These are phyloP conservation scores for Pouteria campechiana DNA, from an alignment of 179 eudicot genomes.

Conservation along the genomic window DNA sequence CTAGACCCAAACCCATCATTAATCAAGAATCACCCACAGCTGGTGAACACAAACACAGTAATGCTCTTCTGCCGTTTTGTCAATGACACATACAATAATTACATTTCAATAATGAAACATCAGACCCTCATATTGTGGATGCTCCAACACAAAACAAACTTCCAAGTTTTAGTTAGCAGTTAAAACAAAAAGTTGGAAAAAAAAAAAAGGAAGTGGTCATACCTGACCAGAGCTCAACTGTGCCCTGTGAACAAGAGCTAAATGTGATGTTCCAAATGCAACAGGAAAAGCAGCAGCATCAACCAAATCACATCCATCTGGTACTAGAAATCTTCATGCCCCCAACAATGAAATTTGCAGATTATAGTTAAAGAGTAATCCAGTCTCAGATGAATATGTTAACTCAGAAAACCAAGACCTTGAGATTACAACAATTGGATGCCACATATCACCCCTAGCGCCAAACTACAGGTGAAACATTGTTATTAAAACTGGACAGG, in stretches of 20 bases:
- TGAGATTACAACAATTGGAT: no score
- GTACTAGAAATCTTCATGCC: conserved; percentile 50
- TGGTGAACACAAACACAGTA: no score
- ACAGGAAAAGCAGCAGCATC: conserved; percentile 85
- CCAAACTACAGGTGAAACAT: no score
- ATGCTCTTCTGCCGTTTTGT: no score
- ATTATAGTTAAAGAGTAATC: background rate
- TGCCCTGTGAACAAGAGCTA: conserved; percentile 89
- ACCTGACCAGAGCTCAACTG: conserved; percentile 76
- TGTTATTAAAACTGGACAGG: no score
- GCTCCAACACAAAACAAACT: no score
- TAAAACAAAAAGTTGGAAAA: background rate
- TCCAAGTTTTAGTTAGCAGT: no score
- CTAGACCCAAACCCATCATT: no score
- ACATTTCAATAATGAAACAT: background rate
- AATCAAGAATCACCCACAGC: no score
- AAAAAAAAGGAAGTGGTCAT: background rate
- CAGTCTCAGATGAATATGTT: background rate
- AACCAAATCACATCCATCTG: conserved; percentile 88
- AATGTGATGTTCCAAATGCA: conserved; percentile 92
- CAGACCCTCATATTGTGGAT: background rate
- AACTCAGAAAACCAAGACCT: background rate
- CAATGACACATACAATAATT: background rate
- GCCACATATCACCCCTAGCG: no score
- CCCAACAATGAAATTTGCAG: no score